These are phyloP conservation scores for Kregervanrija fluxuum DNA, from an alignment of 805 yeast genomes.

Conservation along the genomic window DNA sequence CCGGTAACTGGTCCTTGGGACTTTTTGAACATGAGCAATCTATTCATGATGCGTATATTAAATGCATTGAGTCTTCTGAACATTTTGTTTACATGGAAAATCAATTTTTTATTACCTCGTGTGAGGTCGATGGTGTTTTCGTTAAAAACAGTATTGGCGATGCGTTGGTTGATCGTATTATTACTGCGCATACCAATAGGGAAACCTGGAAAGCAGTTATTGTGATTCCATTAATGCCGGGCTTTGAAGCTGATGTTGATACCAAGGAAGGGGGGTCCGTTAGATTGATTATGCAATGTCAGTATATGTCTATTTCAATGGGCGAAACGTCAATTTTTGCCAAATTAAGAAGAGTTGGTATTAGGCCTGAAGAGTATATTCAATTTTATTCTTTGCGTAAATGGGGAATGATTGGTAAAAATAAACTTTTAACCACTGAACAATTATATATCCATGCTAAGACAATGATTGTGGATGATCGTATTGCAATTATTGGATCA, in stretches of 20 bases:
- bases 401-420: slow-evolving; percentile 89
- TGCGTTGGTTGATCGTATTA: slow-evolving; percentile 94
- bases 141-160: slow-evolving; percentile 89
- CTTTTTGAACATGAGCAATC: slow-evolving; percentile 78
- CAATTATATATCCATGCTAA: slow-evolving; percentile 94
- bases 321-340: slow-evolving; percentile 87
- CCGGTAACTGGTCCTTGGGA: slow-evolving; percentile 92
- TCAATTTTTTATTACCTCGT: slow-evolving; percentile 90
- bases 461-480: slow-evolving; percentile 84
- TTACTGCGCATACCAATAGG: slow-evolving; percentile 73
- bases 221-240: slow-evolving; percentile 95
- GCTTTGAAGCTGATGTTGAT: slow-evolving; percentile 90
- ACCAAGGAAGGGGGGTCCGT: slow-evolving; percentile 92
- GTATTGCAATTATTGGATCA: slow-evolving; percentile 90
- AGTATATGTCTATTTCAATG: slow-evolving; percentile 85
- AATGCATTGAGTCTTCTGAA: slow-evolving; percentile 82
- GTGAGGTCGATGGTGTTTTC: slow-evolving; percentile 74
- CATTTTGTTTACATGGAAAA: slow-evolving; percentile 93
- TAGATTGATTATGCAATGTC: slow-evolving; percentile 93
- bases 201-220: slow-evolving; percentile 86
- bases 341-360: slow-evolving; percentile 67
- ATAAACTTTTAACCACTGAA: slow-evolving; percentile 71
- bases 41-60: slow-evolving; percentile 87
- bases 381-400: slow-evolving; percentile 88
- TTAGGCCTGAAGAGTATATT: slow-evolving; percentile 84